A percentile compares a stretch with the other conserved stretches of the same genome.
These are phyloP conservation scores for Fragaria ananassa DNA, from an alignment of 306 rosid genomes.

Conservation along the genomic window DNA sequence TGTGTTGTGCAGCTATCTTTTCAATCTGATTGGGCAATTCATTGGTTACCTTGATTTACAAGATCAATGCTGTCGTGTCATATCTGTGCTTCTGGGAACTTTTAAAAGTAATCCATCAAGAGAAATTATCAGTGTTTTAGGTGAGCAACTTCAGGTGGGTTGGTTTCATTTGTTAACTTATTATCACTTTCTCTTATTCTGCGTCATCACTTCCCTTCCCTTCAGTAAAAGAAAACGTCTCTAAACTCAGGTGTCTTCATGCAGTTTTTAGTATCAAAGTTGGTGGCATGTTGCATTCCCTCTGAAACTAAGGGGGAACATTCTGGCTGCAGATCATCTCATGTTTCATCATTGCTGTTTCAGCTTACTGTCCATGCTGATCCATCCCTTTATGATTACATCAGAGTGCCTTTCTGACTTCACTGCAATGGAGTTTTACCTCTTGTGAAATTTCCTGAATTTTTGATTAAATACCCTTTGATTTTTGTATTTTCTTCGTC, in stretches of 20 bases:
- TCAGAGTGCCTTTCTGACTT: conserved; percentile 52
- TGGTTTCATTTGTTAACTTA: neutral
- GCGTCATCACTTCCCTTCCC: neutral
- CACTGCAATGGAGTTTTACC: conserved; percentile 21
- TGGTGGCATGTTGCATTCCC: conserved; percentile 75
- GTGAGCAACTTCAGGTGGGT: conserved; percentile 85
- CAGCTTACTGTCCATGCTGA: conserved; percentile 70
- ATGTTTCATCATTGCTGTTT: conserved; percentile 56
- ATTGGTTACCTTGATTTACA: conserved; percentile 56
- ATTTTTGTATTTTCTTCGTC: conserved; percentile 25
- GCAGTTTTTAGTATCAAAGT: conserved; percentile 84
- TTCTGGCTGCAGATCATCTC: conserved; percentile 43
- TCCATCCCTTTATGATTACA: conserved; percentile 65
- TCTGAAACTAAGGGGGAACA: conserved; percentile 42
- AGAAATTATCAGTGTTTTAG: conserved; percentile 60
- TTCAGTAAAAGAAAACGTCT: neutral
- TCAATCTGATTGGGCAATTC: conserved; percentile 77
- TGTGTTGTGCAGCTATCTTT: conserved; percentile 64
- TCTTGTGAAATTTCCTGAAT: neutral
- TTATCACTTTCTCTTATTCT: conserved; percentile 2
- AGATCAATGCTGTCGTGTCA: conserved; percentile 72
- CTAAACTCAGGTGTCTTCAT: conserved; percentile 1
- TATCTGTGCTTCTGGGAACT: conserved; percentile 48
- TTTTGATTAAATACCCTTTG: conserved; percentile 10
- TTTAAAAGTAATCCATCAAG: conserved; percentile 40